Evolutionary conservation across 1,284 basidiomycete species (phyloP).

Genomic region (Ganoderma sp.): DNA sequence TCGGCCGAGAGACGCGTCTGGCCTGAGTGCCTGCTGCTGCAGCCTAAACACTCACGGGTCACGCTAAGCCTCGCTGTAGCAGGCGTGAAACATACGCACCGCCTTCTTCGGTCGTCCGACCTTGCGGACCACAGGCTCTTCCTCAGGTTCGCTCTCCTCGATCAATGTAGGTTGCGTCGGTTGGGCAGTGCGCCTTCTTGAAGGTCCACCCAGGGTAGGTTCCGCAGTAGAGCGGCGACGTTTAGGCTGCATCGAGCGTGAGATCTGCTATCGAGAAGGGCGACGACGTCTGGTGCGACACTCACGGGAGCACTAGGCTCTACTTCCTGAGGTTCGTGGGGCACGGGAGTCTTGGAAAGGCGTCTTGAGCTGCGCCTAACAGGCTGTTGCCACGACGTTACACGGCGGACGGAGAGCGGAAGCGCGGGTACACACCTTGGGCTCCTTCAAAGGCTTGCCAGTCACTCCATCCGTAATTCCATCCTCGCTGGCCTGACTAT

Average conservation of each 20-base stretch:
- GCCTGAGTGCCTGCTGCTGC: slow-evolving; percentile 55
- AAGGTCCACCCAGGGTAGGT: slow-evolving; percentile 62
- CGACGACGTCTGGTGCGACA: slow-evolving; percentile 47
- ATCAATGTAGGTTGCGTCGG: slow-evolving; percentile 53
- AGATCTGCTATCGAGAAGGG: neutral
- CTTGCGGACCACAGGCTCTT: slow-evolving; percentile 66
- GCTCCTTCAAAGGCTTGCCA: slow-evolving; percentile 61
- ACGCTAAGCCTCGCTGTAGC: neutral
- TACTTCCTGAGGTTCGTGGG: slow-evolving; percentile 21
- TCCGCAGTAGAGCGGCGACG: slow-evolving; percentile 73
- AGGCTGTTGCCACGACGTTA: slow-evolving; percentile 23
- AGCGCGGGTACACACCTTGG: slow-evolving; percentile 43
- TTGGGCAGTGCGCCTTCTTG: slow-evolving; percentile 46
- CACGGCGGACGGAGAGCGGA: slow-evolving; percentile 1
- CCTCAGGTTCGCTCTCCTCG: slow-evolving; percentile 82
- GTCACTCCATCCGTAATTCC: slow-evolving; percentile 82
- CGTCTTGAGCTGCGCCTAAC: slow-evolving; percentile 46
- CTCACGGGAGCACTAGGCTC: slow-evolving; percentile 44
- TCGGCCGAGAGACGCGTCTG: slow-evolving; percentile 58
- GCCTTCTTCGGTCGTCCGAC: slow-evolving; percentile 64
- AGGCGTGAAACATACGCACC: slow-evolving; percentile 44
- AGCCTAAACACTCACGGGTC: slow-evolving; percentile 39
- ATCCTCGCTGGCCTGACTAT: slow-evolving; percentile 75
- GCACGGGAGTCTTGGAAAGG: slow-evolving; percentile 40
- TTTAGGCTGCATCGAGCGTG: slow-evolving; percentile 39